Conservation (phyloP, 257 asterid genomes). For the Scutellaria minor region DNA sequence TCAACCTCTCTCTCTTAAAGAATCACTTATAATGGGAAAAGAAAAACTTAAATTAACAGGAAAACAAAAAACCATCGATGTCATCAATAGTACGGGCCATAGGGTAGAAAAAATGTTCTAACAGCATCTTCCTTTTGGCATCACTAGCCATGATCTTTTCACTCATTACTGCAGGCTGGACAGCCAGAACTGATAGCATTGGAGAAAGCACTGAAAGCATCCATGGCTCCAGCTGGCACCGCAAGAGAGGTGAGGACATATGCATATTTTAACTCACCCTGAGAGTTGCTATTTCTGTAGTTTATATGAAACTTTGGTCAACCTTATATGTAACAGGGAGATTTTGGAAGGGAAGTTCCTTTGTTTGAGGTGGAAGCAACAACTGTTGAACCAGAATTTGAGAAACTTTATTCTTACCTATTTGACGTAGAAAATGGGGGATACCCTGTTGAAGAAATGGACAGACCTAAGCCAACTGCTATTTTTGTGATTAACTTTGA, state of each 20-base stretch:
- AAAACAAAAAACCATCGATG: background rate
- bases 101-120: background rate
- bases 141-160: slow-evolving; percentile 26
- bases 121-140: slow-evolving; percentile 1
- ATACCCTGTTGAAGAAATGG: slow-evolving; percentile 67
- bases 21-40: background rate
- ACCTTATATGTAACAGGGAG: slow-evolving; percentile 60
- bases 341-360: slow-evolving; percentile 95
- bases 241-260: slow-evolving; percentile 87
- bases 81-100: background rate
- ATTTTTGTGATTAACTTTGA: slow-evolving; percentile 89
- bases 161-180: slow-evolving; percentile 64
- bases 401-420: slow-evolving; percentile 84
- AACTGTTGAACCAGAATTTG: slow-evolving; percentile 84
- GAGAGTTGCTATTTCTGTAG: slow-evolving; percentile 20
- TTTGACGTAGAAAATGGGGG: slow-evolving; percentile 78
- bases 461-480: slow-evolving; percentile 88
- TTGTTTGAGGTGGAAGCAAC: slow-evolving; percentile 96
- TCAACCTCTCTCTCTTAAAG: background rate
- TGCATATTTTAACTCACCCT: slow-evolving; percentile 30
- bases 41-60: slow-evolving; percentile 12
- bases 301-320: slow-evolving; percentile 32
- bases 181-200: slow-evolving; percentile 90
- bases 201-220: slow-evolving; percentile 74
- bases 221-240: slow-evolving; percentile 83